Percentiles rank a stretch among this genome's conserved stretches.
Evolutionary conservation across 2,329 filamentous ascomycete genomes (phyloP).

Genomic region (Coniochaeta sp.): DNA sequence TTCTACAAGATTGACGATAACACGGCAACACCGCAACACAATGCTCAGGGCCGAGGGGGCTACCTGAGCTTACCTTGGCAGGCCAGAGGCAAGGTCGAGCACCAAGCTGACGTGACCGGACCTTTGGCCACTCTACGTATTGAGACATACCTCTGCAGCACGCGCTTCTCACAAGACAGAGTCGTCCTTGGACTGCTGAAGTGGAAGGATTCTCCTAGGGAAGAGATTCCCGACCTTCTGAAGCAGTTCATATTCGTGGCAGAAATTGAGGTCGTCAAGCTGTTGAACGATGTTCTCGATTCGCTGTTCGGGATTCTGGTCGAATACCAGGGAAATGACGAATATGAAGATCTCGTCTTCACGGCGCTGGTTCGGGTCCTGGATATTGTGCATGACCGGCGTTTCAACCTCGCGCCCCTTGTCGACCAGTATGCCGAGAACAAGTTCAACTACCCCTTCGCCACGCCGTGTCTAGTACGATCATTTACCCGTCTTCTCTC

Average conservation of each 20-base stretch:
- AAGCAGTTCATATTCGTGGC: constrained; percentile 87
- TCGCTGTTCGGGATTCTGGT: constrained; percentile 86
- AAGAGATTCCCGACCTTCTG: constrained; percentile 66
- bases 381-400: constrained; percentile 87
- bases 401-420: constrained; percentile 84
- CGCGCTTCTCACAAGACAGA: constrained; percentile 87
- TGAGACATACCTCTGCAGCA: constrained; percentile 88
- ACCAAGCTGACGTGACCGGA: constrained; percentile 68
- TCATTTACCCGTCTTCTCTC: constrained; percentile 80
- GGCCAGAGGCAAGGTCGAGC: constrained; percentile 57
- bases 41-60: constrained; percentile 66
- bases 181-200: constrained; percentile 75
- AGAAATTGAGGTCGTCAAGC: constrained; percentile 95
- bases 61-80: constrained; percentile 83
- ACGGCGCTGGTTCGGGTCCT: constrained; percentile 83
- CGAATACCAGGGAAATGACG: constrained; percentile 83
- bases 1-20: constrained; percentile 90
- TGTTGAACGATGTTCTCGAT: constrained; percentile 83
- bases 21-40: constrained; percentile 62
- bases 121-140: constrained; percentile 73
- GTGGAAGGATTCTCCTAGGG: constrained; percentile 72
- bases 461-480: constrained; percentile 78
- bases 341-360: constrained; percentile 90
- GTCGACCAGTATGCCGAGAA: constrained; percentile 87
- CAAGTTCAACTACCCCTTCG: constrained; percentile 88